phyloP scores from a whole-genome alignment of 176 grass and related monocot species.

The Carex scoparia region DNA sequence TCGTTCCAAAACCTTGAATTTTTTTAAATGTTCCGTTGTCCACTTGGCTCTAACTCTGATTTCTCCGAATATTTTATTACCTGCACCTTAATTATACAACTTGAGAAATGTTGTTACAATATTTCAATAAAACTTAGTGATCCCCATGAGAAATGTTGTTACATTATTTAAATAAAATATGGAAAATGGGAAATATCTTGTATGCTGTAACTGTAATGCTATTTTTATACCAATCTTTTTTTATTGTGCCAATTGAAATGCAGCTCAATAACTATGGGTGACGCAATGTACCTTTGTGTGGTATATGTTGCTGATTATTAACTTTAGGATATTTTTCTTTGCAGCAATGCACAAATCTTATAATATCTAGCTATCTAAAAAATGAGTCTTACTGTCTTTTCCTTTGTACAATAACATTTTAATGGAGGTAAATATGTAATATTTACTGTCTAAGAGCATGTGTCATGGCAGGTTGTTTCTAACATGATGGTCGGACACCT shows the following conservation, averaged over 20 bases:
- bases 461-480: slow-evolving; percentile 68
- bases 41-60: neutral
- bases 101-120: no score
- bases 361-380: neutral
- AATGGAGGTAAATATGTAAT: neutral
- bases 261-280: neutral
- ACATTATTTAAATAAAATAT: neutral
- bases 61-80: neutral
- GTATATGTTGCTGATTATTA: neutral
- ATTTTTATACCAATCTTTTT: neutral
- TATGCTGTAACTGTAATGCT: neutral
- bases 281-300: neutral
- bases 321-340: neutral
- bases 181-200: neutral
- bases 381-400: neutral
- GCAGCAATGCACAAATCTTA: neutral
- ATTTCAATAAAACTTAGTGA: no score
- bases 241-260: neutral
- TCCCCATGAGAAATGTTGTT: neutral
- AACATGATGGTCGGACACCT: slow-evolving; percentile 98
- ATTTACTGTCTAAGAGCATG: slow-evolving; percentile 16
- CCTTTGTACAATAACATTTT: neutral
- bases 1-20: neutral
- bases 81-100: neutral
- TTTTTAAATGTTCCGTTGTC: neutral